Conservation (phyloP, 2,329 filamentous ascomycete genomes). For the Penicillium hesseltinei region DNA sequence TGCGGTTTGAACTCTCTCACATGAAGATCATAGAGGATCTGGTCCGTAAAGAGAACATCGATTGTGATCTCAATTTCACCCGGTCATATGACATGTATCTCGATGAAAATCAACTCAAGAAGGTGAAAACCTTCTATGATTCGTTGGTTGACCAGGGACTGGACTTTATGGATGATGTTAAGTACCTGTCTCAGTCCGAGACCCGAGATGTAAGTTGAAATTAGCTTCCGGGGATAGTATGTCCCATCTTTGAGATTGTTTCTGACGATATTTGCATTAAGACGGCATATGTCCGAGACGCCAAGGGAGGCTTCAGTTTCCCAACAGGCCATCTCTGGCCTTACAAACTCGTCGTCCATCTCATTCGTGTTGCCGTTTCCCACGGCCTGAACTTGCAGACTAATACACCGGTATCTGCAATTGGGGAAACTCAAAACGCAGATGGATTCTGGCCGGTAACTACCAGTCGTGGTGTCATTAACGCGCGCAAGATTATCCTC, state of each 20-base stretch:
- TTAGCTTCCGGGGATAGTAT: background rate
- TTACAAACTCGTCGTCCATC: slow-evolving; percentile 73
- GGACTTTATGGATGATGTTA: slow-evolving; percentile 32
- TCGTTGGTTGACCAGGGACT: slow-evolving; percentile 26
- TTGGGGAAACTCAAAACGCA: background rate
- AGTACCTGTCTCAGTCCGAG: slow-evolving; percentile 15
- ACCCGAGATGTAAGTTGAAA: slow-evolving; percentile 18
- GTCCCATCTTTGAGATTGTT: background rate
- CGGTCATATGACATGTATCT: slow-evolving; percentile 41
- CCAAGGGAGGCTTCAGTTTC: slow-evolving; percentile 34
- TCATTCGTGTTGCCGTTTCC: slow-evolving; percentile 9
- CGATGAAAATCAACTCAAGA: slow-evolving; percentile 32
- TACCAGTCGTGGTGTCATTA: slow-evolving; percentile 60
- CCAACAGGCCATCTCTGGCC: slow-evolving; percentile 50
- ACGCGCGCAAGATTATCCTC: slow-evolving; percentile 66
- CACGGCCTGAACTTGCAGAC: slow-evolving; percentile 52
- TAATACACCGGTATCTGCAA: slow-evolving; percentile 43
- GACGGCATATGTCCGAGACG: slow-evolving; percentile 36
- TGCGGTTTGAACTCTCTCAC: slow-evolving; percentile 42
- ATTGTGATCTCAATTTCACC: slow-evolving; percentile 44
- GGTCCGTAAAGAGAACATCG: slow-evolving; percentile 43
- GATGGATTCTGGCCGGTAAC: slow-evolving; percentile 12
- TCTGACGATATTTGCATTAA: background rate
- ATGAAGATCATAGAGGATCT: slow-evolving; percentile 40
- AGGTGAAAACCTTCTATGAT: slow-evolving; percentile 26